Base-by-base conservation (phyloP, 306 rosid genomes). In the Malus orientalis region DNA sequence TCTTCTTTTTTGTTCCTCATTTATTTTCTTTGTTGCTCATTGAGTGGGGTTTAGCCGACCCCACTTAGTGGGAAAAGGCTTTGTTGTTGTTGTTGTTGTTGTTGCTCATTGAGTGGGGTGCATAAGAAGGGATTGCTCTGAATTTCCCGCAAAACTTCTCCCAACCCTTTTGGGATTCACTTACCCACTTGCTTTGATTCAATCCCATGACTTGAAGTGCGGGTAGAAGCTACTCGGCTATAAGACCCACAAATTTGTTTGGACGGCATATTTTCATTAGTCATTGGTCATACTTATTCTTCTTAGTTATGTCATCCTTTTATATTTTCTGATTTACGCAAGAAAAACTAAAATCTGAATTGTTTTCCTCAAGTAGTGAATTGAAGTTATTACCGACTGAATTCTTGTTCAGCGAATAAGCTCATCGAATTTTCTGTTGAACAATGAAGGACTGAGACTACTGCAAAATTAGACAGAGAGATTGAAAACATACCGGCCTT, bases 401-500 rank as follows among this genome's bases (percentile, higher is more conserved):
- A 36, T 55, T 72, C 27, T 36, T 18, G 51, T 27, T 29, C 11
- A 30, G 61, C 30, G 47, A 10, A 53, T 71, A 18, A 27, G 19
- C 53, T 53, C n/a, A 40, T 71, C 32, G 38, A 70, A 47, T 36
- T 15, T 71, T 4, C 55, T 14, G 20, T 15, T 1, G 38, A 38
- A 47, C 51, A 18, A 23, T 13, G 72, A 65, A 32, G 27, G 11
- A 79, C 13, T 6, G 6, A 27, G 44, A 55, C 58, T 38, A 7
- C 20, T 45, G 7, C 38, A 47, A 6, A 27, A 42, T 23, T 44
- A 22, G 22, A 32, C 19, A 45, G 55, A 30, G 72, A 33, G 40
- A 15, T 30, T n/a, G 67, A 16, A 40, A 7, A 86, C 88, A 27
- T 90, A 92, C 97, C 91, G 96, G 97, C 68, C 97, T 91, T 86